phyloP scores from a whole-genome alignment of 768 basidiomycete species.

The Hebeloma cylindrosporum region DNA sequence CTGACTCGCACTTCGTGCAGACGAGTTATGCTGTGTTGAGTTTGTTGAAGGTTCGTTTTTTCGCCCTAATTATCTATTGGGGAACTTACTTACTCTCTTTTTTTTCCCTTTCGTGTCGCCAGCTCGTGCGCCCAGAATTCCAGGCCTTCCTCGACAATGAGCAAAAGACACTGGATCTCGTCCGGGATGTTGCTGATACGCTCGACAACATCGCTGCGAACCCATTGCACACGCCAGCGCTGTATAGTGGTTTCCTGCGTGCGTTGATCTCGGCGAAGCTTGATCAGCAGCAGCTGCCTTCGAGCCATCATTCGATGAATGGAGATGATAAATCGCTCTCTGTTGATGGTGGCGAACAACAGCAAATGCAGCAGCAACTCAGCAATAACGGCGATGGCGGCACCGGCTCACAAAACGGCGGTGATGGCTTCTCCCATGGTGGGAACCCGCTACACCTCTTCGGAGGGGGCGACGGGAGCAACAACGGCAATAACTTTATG shows the following conservation, averaged over 20 bases:
- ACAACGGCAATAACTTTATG: conserved; percentile 17
- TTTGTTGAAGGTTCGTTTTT: conserved; percentile 78
- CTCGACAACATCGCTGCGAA: conserved; percentile 79
- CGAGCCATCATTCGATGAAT: conserved; percentile 8
- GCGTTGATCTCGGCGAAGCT: conserved; percentile 66
- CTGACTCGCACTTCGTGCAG: conserved; percentile 91
- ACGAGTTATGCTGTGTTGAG: conserved; percentile 91
- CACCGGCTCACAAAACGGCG: not conserved
- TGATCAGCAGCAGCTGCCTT: conserved; percentile 23
- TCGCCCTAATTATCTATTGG: not conserved
- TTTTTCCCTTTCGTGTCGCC: conserved; percentile 10
- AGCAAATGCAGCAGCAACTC: not conserved
- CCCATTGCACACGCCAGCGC: conserved; percentile 81
- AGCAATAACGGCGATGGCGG: conserved; percentile 1
- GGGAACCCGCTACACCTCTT: too few species aligned
- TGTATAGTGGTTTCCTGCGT: conserved; percentile 83
- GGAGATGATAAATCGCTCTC: conserved; percentile 20
- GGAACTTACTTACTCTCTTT: not conserved
- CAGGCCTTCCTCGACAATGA: conserved; percentile 73
- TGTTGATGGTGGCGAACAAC: conserved; percentile 1
- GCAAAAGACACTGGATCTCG: conserved; percentile 64
- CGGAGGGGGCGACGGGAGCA: not conserved
- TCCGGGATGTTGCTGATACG: conserved; percentile 78
- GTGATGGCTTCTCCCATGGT: too few species aligned
- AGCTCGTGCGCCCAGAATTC: conserved; percentile 87